These are phyloP conservation scores for Melanopsichium pennsylvanicum DNA, from an alignment of 1,284 basidiomycete genomes.

Conservation along the genomic window DNA sequence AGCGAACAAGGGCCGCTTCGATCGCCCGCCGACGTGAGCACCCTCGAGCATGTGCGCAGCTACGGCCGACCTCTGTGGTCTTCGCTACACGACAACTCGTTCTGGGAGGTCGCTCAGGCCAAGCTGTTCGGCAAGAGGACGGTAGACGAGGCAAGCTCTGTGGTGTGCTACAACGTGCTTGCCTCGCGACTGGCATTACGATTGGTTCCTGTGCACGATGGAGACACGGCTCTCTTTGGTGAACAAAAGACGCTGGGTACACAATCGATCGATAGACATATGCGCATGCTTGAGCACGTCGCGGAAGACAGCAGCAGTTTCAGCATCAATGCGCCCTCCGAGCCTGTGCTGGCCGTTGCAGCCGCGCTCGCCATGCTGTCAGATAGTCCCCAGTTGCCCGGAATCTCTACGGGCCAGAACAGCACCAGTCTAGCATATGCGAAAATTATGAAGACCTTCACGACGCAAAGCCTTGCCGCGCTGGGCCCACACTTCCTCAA, in stretches of 20 bases:
- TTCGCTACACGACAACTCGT: background rate
- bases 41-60: too few relatives aligned
- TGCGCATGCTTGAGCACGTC: constrained; percentile 1
- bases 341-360: constrained; percentile 9
- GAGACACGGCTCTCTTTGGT: too few relatives aligned
- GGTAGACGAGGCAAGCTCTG: too few relatives aligned
- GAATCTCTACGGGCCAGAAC: too few relatives aligned
- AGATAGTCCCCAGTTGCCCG: too few relatives aligned
- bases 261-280: background rate
- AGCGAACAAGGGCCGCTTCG: background rate
- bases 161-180: background rate
- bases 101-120: background rate
- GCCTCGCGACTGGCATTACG: background rate
- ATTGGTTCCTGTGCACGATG: background rate
- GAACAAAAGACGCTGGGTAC: background rate
- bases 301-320: background rate
- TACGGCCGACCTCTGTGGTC: constrained; percentile 7
- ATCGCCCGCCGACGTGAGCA: too few relatives aligned
- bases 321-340: background rate
- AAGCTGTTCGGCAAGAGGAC: constrained; percentile 4
- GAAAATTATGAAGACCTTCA: too few relatives aligned
- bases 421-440: too few relatives aligned
- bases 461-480: too few relatives aligned
- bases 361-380: constrained; percentile 1
- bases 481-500: background rate